Conservation (phyloP, 345 rosid genomes). For the Punica granatum region DNA sequence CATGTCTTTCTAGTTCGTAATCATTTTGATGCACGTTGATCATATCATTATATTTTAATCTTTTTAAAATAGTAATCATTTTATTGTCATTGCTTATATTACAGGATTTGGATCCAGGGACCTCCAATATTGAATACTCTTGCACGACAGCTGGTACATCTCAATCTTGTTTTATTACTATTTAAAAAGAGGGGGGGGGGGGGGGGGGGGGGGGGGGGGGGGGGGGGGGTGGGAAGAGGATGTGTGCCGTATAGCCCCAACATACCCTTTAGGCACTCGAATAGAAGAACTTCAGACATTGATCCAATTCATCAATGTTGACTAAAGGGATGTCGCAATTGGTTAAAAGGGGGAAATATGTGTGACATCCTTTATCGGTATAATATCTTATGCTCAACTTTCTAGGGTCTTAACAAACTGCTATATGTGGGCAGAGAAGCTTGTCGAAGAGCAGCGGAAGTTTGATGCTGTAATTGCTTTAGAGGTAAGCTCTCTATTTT, state of each 20-base stretch:
- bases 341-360: background rate
- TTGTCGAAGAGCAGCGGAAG: conserved; percentile 67
- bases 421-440: conserved; percentile 44
- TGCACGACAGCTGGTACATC: conserved; percentile 79
- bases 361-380: background rate
- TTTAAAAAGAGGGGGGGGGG: too few species aligned
- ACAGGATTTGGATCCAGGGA: conserved; percentile 72
- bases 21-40: background rate
- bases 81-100: background rate
- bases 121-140: conserved; percentile 65
- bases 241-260: background rate
- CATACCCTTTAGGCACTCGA: too few species aligned
- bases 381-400: background rate
- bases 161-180: too few species aligned
- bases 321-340: background rate
- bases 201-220: too few species aligned
- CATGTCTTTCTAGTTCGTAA: background rate
- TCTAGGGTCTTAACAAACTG: background rate
- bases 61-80: too few species aligned
- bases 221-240: too few species aligned
- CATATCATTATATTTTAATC: background rate
- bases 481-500: conserved; percentile 41
- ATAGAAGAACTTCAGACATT: background rate
- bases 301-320: background rate
- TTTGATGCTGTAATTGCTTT: conserved; percentile 83